Conservation (phyloP, 2,329 filamentous ascomycete species). For the Fusarium sp. region DNA sequence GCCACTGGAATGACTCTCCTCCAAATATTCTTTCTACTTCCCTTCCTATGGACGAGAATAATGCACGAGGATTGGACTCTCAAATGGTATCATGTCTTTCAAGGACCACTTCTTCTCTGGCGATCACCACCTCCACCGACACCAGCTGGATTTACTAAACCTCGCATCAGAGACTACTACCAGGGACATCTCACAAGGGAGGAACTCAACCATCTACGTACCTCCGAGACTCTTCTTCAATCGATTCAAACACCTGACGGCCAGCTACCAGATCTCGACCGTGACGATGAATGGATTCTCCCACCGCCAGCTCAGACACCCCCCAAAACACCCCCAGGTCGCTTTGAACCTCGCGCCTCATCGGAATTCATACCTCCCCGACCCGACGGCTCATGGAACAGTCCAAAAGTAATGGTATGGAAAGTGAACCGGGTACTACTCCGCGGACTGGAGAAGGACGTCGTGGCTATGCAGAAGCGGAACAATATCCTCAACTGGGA, state of each 20-base stretch:
- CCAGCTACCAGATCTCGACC: slow-evolving; percentile 39
- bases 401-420: slow-evolving; percentile 53
- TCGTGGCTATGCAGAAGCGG: slow-evolving; percentile 57
- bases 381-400: slow-evolving; percentile 53
- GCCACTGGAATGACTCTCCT: slow-evolving; percentile 55
- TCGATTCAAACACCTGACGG: slow-evolving; percentile 46
- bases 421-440: slow-evolving; percentile 54
- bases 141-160: slow-evolving; percentile 53
- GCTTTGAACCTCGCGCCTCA: slow-evolving; percentile 4
- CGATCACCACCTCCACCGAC: slow-evolving; percentile 50
- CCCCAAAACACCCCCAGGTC: slow-evolving; percentile 18
- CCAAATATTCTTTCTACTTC: slow-evolving; percentile 60
- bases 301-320: slow-evolving; percentile 44
- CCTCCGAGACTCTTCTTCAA: slow-evolving; percentile 47
- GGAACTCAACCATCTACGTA: slow-evolving; percentile 52
- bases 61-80: slow-evolving; percentile 62
- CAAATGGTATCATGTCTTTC: slow-evolving; percentile 57
- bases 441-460: slow-evolving; percentile 60
- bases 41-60: slow-evolving; percentile 61
- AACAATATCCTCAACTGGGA: slow-evolving; percentile 61
- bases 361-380: slow-evolving; percentile 46
- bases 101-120: slow-evolving; percentile 58
- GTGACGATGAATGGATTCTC: slow-evolving; percentile 47
- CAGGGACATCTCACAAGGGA: slow-evolving; percentile 58
- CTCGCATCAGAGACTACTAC: slow-evolving; percentile 60